phyloP scores from a whole-genome alignment of 768 basidiomycete genomes.

The Lentinus brumalis region DNA sequence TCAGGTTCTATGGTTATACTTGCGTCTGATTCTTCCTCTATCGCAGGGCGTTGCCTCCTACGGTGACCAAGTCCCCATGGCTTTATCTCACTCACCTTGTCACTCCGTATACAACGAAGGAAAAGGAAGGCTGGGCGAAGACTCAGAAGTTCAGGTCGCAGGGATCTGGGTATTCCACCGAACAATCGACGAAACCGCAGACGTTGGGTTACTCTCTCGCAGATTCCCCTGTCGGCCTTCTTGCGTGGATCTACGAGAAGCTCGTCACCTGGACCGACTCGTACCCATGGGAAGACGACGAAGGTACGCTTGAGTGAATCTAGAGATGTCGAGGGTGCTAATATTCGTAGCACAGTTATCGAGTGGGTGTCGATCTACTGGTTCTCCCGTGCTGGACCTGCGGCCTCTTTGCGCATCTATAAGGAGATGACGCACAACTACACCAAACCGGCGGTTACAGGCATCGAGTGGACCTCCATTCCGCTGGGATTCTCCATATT shows the following conservation, averaged over 20 bases:
- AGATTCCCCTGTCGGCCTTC: conserved; percentile 58
- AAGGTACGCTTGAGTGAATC: conserved; percentile 36
- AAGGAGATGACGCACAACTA: conserved; percentile 24
- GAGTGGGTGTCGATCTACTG: conserved; percentile 38
- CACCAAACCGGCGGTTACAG: background rate
- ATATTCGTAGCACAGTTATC: conserved; percentile 27
- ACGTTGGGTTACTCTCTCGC: conserved; percentile 51
- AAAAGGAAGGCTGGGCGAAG: conserved; percentile 32
- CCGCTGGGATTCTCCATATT: conserved; percentile 34
- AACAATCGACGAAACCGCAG: conserved; percentile 39
- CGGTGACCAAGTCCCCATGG: conserved; percentile 26
- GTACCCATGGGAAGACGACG: conserved; percentile 61
- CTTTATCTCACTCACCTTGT: conserved; percentile 29
- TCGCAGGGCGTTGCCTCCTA: conserved; percentile 31
- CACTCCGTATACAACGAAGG: conserved; percentile 32
- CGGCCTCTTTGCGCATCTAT: conserved; percentile 34
- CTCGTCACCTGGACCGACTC: conserved; percentile 40
- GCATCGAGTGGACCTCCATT: conserved; percentile 16
- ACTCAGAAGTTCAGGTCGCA: conserved; percentile 24
- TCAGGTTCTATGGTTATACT: background rate
- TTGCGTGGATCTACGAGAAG: conserved; percentile 42
- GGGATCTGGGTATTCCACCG: conserved; percentile 35
- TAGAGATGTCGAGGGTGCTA: background rate
- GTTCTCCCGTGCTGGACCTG: conserved; percentile 36
- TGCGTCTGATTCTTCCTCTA: conserved; percentile 19